Base-by-base conservation (phyloP, 106 monocot species). In the Apostasia shenzhenica region DNA sequence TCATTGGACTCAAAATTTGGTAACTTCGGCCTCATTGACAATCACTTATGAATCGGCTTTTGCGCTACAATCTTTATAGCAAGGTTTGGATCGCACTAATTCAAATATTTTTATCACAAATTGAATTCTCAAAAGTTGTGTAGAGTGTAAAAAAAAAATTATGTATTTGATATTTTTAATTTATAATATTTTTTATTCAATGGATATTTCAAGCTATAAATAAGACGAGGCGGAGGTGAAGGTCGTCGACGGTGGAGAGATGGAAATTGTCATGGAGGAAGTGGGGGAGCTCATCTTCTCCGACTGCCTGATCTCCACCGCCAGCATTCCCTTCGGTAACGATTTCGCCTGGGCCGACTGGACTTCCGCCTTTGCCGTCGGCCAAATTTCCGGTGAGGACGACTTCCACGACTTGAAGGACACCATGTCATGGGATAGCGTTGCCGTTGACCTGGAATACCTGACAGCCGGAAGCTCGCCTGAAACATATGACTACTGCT, bases 331-430 rank as follows among this genome's bases (percentile, higher is more conserved):
- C 37, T 67, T 61, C 43, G 11, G 40, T 59, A 54, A 3, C 14
- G 40, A 14, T 8, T 57, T 8, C 46, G 46, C 37, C 0, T 79
- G 73, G 79, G 8, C 6, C 50, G 50, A 50, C 8, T 50, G 50
- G 50, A 5, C 68, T 8, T 76, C 75, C 1, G 53, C 76, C 64
- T 45, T 58, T 40, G 79, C 79, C 58, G 71, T 71, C 75, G 67
- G 49, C 14, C 37, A 75, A 1, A 10, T 79, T 54, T 56, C 66
- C 60, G 6, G 3, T 55, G 71, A 69, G 50, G 63, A 74, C 3
- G 74, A 74, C 69, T 74, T 79, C 74, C 63, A 57, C 13, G 57
- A 62, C 38, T 61, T 79, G n/a, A 70, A 73, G 5, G 73, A 73
- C 5, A 64, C 68, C 6, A 79, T 79, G 79, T 41, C 68, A 40